Evolutionary conservation across 345 rosid genomes (phyloP).

Genomic region (Pelargonium nanum): DNA sequence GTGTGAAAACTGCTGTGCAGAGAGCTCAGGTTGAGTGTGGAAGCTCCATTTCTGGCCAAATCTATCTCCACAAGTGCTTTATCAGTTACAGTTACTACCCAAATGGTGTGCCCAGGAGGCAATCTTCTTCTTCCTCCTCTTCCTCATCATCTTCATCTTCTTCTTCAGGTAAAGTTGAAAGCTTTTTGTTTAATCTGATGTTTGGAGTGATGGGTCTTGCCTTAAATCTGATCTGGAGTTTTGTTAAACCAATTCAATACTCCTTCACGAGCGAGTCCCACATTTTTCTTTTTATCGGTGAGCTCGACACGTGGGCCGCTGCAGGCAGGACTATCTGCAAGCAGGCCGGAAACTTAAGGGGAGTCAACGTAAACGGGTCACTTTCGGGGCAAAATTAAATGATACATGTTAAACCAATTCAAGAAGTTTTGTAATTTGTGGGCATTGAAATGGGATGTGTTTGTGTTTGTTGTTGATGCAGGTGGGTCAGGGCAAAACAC

Average conservation of each 20-base stretch:
- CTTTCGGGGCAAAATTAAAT: too few relatives aligned
- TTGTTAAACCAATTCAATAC: too few relatives aligned
- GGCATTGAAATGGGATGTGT: too few relatives aligned
- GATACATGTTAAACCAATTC: too few relatives aligned
- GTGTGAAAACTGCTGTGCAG: constrained; percentile 68
- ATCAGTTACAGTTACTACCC: constrained; percentile 70
- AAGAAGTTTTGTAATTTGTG: neutral
- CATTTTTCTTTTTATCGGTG: too few relatives aligned
- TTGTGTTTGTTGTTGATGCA: constrained; percentile 19
- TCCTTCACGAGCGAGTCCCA: too few relatives aligned
- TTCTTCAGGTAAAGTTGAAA: constrained; percentile 27
- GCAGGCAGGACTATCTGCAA: too few relatives aligned
- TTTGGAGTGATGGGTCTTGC: neutral
- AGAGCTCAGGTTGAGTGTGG: constrained; percentile 94
- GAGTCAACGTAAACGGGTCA: too few relatives aligned
- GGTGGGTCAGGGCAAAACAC: constrained; percentile 58
- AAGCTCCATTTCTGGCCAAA: constrained; percentile 62
- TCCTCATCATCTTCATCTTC: constrained; percentile 19
- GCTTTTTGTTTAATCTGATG: neutral
- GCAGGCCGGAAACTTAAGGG: too few relatives aligned
- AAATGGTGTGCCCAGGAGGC: constrained; percentile 63
- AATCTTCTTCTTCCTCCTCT: constrained; percentile 34
- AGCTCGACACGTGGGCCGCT: too few relatives aligned
- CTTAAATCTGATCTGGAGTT: neutral
- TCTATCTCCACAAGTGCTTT: constrained; percentile 84